Conservation (phyloP, 768 basidiomycete species). For the Mycena pura region DNA sequence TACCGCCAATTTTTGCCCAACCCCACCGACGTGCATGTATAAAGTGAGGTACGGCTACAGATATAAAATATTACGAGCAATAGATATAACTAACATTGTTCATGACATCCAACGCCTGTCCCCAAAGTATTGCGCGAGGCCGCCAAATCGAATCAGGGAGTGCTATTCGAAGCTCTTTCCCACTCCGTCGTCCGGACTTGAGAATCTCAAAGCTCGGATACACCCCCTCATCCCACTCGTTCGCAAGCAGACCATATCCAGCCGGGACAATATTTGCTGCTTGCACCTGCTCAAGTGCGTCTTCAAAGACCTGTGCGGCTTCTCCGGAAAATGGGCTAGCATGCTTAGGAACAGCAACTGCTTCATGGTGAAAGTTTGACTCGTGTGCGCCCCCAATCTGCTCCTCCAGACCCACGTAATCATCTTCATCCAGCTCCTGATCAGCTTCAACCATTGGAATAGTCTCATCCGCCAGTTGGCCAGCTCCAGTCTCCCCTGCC, state of each 20-base stretch:
- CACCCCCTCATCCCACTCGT: conserved; percentile 21
- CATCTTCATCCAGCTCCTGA: background rate
- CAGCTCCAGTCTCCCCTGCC: background rate
- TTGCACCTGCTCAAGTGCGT: background rate
- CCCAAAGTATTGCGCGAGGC: background rate
- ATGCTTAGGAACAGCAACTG: conserved; percentile 2
- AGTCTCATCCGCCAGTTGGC: conserved; percentile 14
- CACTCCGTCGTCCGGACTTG: conserved; percentile 3
- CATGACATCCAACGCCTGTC: background rate
- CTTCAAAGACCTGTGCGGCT: background rate
- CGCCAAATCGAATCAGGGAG: conserved; percentile 4
- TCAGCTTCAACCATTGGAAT: background rate
- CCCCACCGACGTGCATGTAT: background rate
- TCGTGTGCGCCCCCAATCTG: background rate
- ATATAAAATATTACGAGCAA: background rate
- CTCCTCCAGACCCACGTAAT: background rate
- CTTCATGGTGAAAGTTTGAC: conserved; percentile 7
- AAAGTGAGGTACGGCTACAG: background rate
- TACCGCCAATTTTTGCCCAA: background rate
- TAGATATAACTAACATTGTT: background rate
- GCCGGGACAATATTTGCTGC: background rate
- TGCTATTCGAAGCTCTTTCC: background rate
- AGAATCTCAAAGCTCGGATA: conserved; percentile 17
- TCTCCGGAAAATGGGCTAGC: background rate
- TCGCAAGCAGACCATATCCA: conserved; percentile 18